These are phyloP conservation scores for Tremellales sp. DNA, from an alignment of 1,284 basidiomycete genomes.

Conservation along the genomic window DNA sequence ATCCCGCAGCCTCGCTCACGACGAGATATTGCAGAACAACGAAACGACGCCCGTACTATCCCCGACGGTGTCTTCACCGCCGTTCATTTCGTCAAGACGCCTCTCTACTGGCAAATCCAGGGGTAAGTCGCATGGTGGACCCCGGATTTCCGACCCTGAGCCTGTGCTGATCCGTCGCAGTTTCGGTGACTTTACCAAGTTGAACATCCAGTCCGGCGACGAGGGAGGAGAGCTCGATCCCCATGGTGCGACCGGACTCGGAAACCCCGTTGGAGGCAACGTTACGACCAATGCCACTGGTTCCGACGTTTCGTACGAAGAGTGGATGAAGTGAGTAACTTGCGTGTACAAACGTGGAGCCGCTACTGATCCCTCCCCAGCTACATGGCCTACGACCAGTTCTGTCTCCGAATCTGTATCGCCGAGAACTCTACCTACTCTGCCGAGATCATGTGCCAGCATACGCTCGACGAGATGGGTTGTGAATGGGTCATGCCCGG, in stretches of 20 bases:
- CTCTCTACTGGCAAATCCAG: slow-evolving; percentile 53
- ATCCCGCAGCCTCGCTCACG: neutral
- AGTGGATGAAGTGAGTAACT: slow-evolving; percentile 51
- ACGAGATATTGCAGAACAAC: slow-evolving; percentile 37
- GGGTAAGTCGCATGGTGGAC: slow-evolving; percentile 18
- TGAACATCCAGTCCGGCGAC: slow-evolving; percentile 50
- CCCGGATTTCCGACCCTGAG: neutral
- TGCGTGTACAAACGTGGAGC: neutral
- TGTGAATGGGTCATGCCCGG: slow-evolving; percentile 51
- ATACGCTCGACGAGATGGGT: slow-evolving; percentile 50
- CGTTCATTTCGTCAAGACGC: slow-evolving; percentile 54
- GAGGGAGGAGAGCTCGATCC: slow-evolving; percentile 53
- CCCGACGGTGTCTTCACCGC: slow-evolving; percentile 52
- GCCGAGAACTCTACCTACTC: slow-evolving; percentile 43
- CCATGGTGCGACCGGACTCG: slow-evolving; percentile 50
- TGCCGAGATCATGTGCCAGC: slow-evolving; percentile 43
- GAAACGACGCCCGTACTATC: slow-evolving; percentile 54
- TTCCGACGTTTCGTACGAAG: slow-evolving; percentile 52
- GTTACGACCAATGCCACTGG: slow-evolving; percentile 54
- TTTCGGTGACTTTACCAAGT: slow-evolving; percentile 49
- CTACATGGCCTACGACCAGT: slow-evolving; percentile 48
- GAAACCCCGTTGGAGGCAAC: slow-evolving; percentile 55
- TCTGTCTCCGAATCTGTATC: slow-evolving; percentile 51
- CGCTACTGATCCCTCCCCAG: slow-evolving; percentile 25
- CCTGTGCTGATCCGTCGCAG: slow-evolving; percentile 22